phyloP scores from a whole-genome alignment of 2,329 filamentous ascomycete genomes.

The Verticillium isaacii region DNA sequence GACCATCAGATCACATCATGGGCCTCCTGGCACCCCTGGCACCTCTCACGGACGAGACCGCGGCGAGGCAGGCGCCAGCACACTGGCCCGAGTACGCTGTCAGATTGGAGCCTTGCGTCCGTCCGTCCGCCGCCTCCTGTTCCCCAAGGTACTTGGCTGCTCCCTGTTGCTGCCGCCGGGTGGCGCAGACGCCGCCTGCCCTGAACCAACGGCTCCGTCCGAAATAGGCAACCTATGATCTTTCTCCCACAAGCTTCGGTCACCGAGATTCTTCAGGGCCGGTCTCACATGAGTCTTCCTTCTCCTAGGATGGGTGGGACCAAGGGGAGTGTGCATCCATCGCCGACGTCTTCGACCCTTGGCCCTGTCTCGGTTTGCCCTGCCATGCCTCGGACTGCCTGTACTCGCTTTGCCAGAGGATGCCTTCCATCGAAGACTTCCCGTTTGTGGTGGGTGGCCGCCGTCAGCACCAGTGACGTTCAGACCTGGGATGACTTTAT shows the following conservation, averaged over 20 bases:
- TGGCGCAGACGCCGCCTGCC: constrained; percentile 9
- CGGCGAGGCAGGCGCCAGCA: background rate
- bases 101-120: background rate
- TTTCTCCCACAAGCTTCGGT: constrained; percentile 36
- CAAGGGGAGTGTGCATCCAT: constrained; percentile 1
- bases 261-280: constrained; percentile 34
- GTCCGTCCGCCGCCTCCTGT: background rate
- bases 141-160: background rate
- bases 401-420: background rate
- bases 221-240: constrained; percentile 30
- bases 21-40: background rate
- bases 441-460: background rate
- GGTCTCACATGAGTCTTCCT: constrained; percentile 22
- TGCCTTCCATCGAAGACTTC: background rate
- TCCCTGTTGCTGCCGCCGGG: background rate
- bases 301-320: constrained; percentile 17
- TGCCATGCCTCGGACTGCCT: background rate
- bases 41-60: background rate
- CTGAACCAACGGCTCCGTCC: constrained; percentile 16
- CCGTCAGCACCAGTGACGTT: background rate
- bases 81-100: background rate
- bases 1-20: background rate
- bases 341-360: background rate
- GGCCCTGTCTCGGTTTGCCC: background rate
- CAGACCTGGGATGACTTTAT: background rate